Base-by-base conservation (phyloP, 225 moss, liverwort and hornwort species). In the Pseudoscleropodium purum region DNA sequence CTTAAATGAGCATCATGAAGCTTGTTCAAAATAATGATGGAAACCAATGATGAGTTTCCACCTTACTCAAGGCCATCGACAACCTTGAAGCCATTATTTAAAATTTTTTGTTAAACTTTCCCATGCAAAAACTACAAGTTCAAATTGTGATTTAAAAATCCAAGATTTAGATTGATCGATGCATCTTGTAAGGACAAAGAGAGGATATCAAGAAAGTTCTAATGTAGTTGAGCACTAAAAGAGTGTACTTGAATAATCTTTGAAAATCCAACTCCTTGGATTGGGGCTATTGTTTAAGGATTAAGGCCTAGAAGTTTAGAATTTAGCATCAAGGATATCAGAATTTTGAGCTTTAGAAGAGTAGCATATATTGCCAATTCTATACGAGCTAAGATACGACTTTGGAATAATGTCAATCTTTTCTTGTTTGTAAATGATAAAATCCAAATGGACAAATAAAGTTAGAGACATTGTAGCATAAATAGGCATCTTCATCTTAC, bases 271-370 rank as follows among this genome's bases (percentile, higher is more conserved):
- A 5, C 3, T 10, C 10, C 0, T 29, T 0, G 1, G 3, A 16
- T 10, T 15, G 0, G 9, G 1, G 9, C 1, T 29, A 5, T 43
- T 0, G 0, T 43, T 43, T 43, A 29, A 16, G 1, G 29, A 29
- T 26, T 9, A 43, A 39, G 5, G 15, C 41, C 8, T 5, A 26
- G 1, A 29, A 75, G 11, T 30, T 4, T 0, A 29, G 2, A 75
- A 47, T 1, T 47, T 47, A 75, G 11, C 4, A 47, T 30, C 1
- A 31, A 1, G 0, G 18, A 47, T 75, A 30, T 31, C 0, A 3
- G 7, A 75, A 47, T 47, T 74, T 75, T 18, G 11, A 75, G 4
- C 5, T 30, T 74, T 18, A 2, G 4, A 0, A 2, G 17, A 31
- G 1, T 31, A 75, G 18, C 31, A 31, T 19, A 47, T 75, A 75